A percentile compares a stretch with the other conserved stretches of the same genome.
Evolutionary conservation across 164 flowering plant genomes (phyloP).

Genomic region (Vitis vinifera): ASM3070453v1 NC_081811.1:24754001-24754500

Average conservation of each 20-base stretch:
- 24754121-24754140: background rate
- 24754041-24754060: too few relatives aligned
- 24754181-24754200: constrained; percentile 42
- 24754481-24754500: background rate
- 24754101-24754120: too few relatives aligned
- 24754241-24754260: background rate
- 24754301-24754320: background rate
- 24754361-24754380: background rate
- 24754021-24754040: too few relatives aligned
- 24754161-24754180: constrained; percentile 40
- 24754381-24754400: too few relatives aligned
- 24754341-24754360: background rate
- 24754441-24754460: too few relatives aligned
- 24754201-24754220: constrained; percentile 46
- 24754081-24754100: too few relatives aligned
- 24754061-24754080: too few relatives aligned
- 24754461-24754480: too few relatives aligned
- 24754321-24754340: background rate
- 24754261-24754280: background rate
- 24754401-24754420: too few relatives aligned
- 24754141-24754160: background rate
- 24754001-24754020: too few relatives aligned
- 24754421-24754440: too few relatives aligned
- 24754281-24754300: background rate
- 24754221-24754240: constrained; percentile 38